Evolutionary conservation across 78 protist genomes (phyloP).

Genomic region (Tieghemostelium lacteum): DNA sequence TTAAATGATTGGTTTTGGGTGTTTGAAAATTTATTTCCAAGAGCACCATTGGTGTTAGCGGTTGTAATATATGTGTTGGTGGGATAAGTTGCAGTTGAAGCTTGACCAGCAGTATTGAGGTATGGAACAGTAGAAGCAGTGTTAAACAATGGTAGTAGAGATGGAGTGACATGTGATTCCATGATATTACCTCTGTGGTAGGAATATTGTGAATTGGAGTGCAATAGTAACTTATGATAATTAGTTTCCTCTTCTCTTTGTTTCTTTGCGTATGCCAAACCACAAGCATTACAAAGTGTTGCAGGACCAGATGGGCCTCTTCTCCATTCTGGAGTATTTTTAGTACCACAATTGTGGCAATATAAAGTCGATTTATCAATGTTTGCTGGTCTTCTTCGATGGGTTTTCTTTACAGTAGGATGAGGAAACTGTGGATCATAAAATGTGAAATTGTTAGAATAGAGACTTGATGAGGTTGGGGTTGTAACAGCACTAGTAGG

Average conservation of each 20-base stretch:
- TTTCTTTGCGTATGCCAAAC: slow-evolving; percentile 74
- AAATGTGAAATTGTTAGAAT: slow-evolving; percentile 34
- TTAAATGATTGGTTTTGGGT: too few species aligned
- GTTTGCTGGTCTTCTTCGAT: slow-evolving; percentile 79
- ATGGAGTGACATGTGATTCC: slow-evolving; percentile 53
- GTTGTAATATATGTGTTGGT: too few species aligned
- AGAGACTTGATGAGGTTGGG: slow-evolving; percentile 16
- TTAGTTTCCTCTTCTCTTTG: slow-evolving; percentile 76
- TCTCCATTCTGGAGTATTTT: slow-evolving; percentile 81
- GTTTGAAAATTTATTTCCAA: too few species aligned
- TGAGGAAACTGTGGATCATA: slow-evolving; percentile 37
- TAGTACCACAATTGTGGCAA: slow-evolving; percentile 73
- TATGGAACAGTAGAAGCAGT: slow-evolving; percentile 55
- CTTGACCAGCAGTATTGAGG: background rate
- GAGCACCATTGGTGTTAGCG: too few species aligned
- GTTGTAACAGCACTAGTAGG: background rate
- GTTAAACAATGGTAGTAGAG: slow-evolving; percentile 22
- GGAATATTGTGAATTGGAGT: slow-evolving; percentile 26
- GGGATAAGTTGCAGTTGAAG: background rate
- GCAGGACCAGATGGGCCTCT: slow-evolving; percentile 81
- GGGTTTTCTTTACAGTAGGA: slow-evolving; percentile 51
- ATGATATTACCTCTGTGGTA: slow-evolving; percentile 56
- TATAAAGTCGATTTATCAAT: slow-evolving; percentile 67
- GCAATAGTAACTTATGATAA: slow-evolving; percentile 35
- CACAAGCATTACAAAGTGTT: slow-evolving; percentile 77